Evolutionary conservation across 2,329 filamentous ascomycete genomes (phyloP).

Genomic region (Salinomyces thailandicus): DNA sequence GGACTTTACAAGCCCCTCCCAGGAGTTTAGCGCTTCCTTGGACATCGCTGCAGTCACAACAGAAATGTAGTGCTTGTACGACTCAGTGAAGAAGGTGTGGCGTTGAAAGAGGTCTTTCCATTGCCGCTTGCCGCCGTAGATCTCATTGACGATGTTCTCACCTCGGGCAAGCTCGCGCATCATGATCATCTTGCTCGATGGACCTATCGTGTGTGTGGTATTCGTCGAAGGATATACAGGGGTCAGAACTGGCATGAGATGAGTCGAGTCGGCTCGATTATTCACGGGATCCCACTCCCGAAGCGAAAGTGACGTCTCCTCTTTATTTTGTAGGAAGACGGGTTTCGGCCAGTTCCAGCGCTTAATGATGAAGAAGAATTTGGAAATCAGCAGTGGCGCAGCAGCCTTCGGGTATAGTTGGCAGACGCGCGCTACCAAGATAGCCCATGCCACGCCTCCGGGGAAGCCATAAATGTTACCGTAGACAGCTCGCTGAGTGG

Average conservation of each 20-base stretch:
- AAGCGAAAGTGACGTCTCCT: slow-evolving; percentile 62
- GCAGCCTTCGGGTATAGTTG: slow-evolving; percentile 92
- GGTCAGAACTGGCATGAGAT: slow-evolving; percentile 97
- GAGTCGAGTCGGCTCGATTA: slow-evolving; percentile 69
- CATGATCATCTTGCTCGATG: slow-evolving; percentile 76
- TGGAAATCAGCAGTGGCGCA: slow-evolving; percentile 75
- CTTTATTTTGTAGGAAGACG: slow-evolving; percentile 79
- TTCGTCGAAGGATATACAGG: slow-evolving; percentile 98
- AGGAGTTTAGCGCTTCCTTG: slow-evolving; percentile 74
- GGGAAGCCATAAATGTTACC: slow-evolving; percentile 95
- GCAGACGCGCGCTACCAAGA: slow-evolving; percentile 91
- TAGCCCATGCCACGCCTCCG: slow-evolving; percentile 94
- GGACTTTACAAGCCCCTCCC: slow-evolving; percentile 88
- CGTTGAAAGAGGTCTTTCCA: slow-evolving; percentile 87
- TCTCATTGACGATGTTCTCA: slow-evolving; percentile 64
- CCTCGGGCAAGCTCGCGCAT: slow-evolving; percentile 71
- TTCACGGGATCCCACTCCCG: slow-evolving; percentile 91
- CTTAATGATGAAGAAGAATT: slow-evolving; percentile 87
- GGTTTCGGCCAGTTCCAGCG: slow-evolving; percentile 91
- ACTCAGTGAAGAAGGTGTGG: slow-evolving; percentile 85
- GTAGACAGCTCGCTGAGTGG: slow-evolving; percentile 82
- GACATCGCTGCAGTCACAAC: slow-evolving; percentile 73
- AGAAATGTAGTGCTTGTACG: slow-evolving; percentile 91
- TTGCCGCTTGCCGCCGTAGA: slow-evolving; percentile 61
- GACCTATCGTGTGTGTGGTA: slow-evolving; percentile 85